phyloP scores from a whole-genome alignment of 1,284 basidiomycete genomes.

The Trichosporon ovoides region DNA sequence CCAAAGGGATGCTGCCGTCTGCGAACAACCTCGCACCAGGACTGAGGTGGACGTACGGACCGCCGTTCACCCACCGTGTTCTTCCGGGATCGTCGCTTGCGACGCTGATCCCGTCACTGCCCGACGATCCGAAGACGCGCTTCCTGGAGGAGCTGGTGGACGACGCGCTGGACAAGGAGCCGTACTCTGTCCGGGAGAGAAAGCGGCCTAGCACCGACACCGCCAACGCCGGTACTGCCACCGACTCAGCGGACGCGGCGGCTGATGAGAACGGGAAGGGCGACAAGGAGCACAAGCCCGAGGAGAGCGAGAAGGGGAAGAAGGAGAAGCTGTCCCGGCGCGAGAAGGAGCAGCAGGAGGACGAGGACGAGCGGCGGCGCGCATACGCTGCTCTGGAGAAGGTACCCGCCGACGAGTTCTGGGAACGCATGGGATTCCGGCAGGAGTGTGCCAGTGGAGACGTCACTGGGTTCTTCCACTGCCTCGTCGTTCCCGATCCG shows the following conservation, averaged over 20 bases:
- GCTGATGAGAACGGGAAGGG: too few species aligned
- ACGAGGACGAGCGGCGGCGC: constrained; percentile 43
- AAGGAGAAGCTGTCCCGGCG: constrained; percentile 27
- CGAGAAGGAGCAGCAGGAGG: constrained; percentile 32
- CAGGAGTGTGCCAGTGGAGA: constrained; percentile 83
- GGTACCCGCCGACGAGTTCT: constrained; percentile 66
- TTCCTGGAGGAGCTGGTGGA: constrained; percentile 76
- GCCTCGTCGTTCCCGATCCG: background rate
- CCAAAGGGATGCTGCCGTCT: constrained; percentile 56
- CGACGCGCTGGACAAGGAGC: constrained; percentile 46
- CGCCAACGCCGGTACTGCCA: too few species aligned
- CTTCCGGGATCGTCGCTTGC: constrained; percentile 51
- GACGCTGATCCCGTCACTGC: constrained; percentile 74
- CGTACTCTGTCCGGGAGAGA: constrained; percentile 45
- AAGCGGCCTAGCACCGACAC: too few species aligned
- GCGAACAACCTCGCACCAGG: constrained; percentile 35
- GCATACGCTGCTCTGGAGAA: constrained; percentile 46
- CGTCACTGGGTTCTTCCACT: constrained; percentile 80
- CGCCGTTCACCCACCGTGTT: constrained; percentile 23
- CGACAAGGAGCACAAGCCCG: background rate
- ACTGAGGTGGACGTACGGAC: constrained; percentile 35
- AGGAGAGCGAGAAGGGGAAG: background rate
- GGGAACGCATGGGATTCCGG: constrained; percentile 89
- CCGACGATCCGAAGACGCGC: constrained; percentile 87
- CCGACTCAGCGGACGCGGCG: too few species aligned